A percentile compares a stretch with the other conserved stretches of the same genome.
These are phyloP conservation scores for Symbiodinium natans DNA, from an alignment of 73 alveolate species.

Conservation along the genomic window DNA sequence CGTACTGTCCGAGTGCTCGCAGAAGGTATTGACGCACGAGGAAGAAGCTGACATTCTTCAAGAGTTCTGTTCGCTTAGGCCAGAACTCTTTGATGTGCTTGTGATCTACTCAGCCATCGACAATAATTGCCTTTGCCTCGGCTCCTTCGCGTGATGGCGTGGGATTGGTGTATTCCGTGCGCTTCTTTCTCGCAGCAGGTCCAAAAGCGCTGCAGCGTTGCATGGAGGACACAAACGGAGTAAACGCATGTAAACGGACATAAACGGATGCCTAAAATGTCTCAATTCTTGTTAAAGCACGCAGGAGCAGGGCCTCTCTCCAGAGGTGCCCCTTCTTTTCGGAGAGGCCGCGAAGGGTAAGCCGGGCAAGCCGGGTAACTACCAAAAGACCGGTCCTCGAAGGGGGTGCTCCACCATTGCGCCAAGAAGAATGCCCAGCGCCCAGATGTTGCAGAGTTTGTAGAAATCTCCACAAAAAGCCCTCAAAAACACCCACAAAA, in stretches of 20 bases:
- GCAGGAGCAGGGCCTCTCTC: slow-evolving; percentile 65
- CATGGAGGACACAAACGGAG: slow-evolving; percentile 33
- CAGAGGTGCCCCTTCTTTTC: slow-evolving; percentile 39
- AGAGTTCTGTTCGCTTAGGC: not conserved
- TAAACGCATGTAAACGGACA: not conserved
- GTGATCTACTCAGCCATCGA: slow-evolving; percentile 67
- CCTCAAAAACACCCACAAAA: no score
- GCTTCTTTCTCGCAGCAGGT: not conserved
- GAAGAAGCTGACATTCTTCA: no score
- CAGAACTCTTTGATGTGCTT: slow-evolving; percentile 45
- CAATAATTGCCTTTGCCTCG: slow-evolving; percentile 36
- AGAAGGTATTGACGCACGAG: no score
- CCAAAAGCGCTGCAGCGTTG: slow-evolving; percentile 26
- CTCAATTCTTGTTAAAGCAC: not conserved
- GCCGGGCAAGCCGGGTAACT: not conserved
- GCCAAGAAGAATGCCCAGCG: slow-evolving; percentile 47
- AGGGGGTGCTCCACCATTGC: slow-evolving; percentile 65
- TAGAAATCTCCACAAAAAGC: no score
- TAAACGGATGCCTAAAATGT: not conserved
- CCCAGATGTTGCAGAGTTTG: not conserved
- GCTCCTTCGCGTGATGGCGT: not conserved
- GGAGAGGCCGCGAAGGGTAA: slow-evolving; percentile 14
- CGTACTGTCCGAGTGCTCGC: no score
- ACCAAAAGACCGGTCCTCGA: not conserved
- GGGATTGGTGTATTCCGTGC: not conserved